Percentiles rank a stretch among this genome's conserved stretches.
Conservation (phyloP, 1,139 yeast genomes). For the Hanseniaspora sp. region DNA sequence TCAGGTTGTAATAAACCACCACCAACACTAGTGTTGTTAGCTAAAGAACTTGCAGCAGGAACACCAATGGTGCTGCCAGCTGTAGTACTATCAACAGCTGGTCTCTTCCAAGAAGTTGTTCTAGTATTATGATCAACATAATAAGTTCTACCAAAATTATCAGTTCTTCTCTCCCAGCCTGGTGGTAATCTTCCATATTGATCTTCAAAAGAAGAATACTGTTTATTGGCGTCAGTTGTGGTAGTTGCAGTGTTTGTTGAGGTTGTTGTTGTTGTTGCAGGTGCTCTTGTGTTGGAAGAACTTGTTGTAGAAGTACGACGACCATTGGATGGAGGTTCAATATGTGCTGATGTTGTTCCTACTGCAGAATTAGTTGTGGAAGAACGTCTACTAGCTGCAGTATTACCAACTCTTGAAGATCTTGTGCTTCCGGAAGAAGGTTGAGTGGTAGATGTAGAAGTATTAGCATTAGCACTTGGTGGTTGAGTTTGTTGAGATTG, state of each 20-base stretch:
- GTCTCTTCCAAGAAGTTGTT: conserved; percentile 97
- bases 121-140: conserved; percentile 96
- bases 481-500: conserved; percentile 18
- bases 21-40: neutral
- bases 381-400: conserved; percentile 21
- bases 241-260: conserved; percentile 25
- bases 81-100: conserved; percentile 62
- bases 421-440: neutral
- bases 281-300: conserved; percentile 19
- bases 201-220: conserved; percentile 87
- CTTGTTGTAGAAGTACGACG: conserved; percentile 14
- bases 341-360: conserved; percentile 22
- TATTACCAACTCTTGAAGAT: conserved; percentile 18
- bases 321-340: conserved; percentile 7
- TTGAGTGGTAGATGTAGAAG: neutral
- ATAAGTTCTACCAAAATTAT: conserved; percentile 91
- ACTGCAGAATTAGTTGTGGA: conserved; percentile 22
- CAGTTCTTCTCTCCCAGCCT: conserved; percentile 98
- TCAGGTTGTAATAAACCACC: neutral
- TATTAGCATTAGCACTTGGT: neutral
- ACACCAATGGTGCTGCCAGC: conserved; percentile 34
- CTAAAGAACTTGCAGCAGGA: conserved; percentile 4
- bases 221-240: conserved; percentile 36
- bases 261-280: conserved; percentile 21
- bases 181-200: conserved; percentile 93